These are phyloP conservation scores for Mrakia frigida DNA, from an alignment of 768 basidiomycete genomes.

Conservation along the genomic window DNA sequence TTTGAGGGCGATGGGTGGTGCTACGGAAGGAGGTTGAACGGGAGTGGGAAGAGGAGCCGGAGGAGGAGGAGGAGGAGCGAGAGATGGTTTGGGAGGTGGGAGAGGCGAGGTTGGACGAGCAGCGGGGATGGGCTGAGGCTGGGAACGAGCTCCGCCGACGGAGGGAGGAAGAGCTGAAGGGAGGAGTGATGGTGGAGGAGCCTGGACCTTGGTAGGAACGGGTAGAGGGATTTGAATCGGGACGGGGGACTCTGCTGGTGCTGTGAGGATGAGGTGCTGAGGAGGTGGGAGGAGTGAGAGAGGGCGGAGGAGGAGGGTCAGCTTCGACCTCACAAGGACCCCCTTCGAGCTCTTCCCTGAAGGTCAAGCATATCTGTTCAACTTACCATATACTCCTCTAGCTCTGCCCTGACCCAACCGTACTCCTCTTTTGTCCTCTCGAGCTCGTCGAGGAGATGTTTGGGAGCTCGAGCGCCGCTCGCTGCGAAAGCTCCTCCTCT, in stretches of 20 bases:
- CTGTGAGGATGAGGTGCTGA: slow-evolving; percentile 14
- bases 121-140: not conserved
- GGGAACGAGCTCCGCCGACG: not conserved
- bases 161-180: not conserved
- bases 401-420: slow-evolving; percentile 17
- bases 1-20: not conserved
- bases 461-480: not conserved
- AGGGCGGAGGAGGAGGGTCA: no score
- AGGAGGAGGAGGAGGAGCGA: not conserved
- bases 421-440: slow-evolving; percentile 9
- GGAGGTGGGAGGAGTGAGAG: no score
- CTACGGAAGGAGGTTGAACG: not conserved
- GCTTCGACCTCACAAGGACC: not conserved
- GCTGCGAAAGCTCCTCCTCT: not conserved
- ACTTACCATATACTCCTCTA: slow-evolving; percentile 19
- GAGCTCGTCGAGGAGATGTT: slow-evolving; percentile 12
- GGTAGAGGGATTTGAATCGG: not conserved
- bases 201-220: not conserved
- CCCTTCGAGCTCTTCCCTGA: not conserved
- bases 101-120: not conserved
- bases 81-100: not conserved
- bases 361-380: not conserved
- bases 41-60: not conserved
- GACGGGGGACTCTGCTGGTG: not conserved
- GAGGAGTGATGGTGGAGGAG: not conserved